Base-by-base conservation (phyloP, 495 filamentous ascomycete genomes). In the Chaetomium fimeti region DNA sequence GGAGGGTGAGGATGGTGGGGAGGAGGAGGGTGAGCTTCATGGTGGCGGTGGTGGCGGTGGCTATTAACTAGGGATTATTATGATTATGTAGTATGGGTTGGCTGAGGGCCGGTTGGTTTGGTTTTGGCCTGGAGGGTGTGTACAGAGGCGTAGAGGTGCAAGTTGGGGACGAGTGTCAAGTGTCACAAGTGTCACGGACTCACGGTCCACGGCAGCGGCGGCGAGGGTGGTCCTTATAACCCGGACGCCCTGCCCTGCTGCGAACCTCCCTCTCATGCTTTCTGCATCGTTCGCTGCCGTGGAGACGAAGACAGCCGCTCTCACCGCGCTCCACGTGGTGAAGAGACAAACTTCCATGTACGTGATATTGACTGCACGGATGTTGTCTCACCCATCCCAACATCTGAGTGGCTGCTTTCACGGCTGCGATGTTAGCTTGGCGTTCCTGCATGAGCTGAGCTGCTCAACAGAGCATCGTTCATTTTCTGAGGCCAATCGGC, bases 391-490 rank as follows among this genome's bases (percentile, higher is more conserved):
- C 45, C 9, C 27, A 4, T 5, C 5, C 20, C 28, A 0, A 13
- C 24, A 8, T 25, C 18, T 51, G 45, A 60, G 11, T 51, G 58
- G 58, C 27, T 24, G 58, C 11, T 24, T 20, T 18, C 20, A 25
- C 18, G 12, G 18, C 8, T 11, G 24, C 3, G 24, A 5, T 13
- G 4, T 28, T 16, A 24, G 28, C 28, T 36, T 51, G 58, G 45
- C 29, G 45, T 38, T 9, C 47, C 20, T 60, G 58, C 58, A 60
- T 60, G 45, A 60, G 58, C 58, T 60, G 58, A 60, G 28, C 47
- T 40, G 28, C 58, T 8, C 25, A 47, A 22, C 45, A 18, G 28
- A 6, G 2, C 11, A 7, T 45, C 8, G 28, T 20, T 2, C 28
- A 20, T 0, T 11, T 18, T 22, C 18, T 2, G 2, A 38, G 12